Evolutionary conservation across 148 eudicot genomes (phyloP).

Genomic region (Cornus controversa): DNA sequence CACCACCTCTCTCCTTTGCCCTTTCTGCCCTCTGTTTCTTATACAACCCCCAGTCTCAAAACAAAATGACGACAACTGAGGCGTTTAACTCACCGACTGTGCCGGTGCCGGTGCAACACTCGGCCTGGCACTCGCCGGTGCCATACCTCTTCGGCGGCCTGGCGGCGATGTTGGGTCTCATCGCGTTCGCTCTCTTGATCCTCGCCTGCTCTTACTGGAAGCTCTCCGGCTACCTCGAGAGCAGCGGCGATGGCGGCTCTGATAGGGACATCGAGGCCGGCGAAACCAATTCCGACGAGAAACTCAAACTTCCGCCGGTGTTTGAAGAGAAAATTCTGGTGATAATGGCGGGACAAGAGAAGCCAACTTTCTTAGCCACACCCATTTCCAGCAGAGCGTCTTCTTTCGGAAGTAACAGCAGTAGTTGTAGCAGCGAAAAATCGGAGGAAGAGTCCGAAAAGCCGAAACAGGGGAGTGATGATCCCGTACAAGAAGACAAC

Average conservation of each 20-base stretch:
- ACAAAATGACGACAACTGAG: neutral
- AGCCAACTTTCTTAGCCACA: slow-evolving; percentile 64
- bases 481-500: slow-evolving; percentile 12
- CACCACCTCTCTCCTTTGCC: neutral
- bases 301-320: slow-evolving; percentile 20
- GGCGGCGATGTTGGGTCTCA: slow-evolving; percentile 79
- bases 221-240: slow-evolving; percentile 38
- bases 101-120: slow-evolving; percentile 19
- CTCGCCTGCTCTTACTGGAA: slow-evolving; percentile 80
- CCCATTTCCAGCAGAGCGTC: slow-evolving; percentile 35
- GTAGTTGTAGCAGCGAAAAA: slow-evolving; percentile 4
- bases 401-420: slow-evolving; percentile 33
- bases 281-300: slow-evolving; percentile 15
- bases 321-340: slow-evolving; percentile 45
- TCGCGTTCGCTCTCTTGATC: slow-evolving; percentile 77
- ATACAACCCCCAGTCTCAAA: slow-evolving; percentile 31
- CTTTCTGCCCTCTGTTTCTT: slow-evolving; percentile 10
- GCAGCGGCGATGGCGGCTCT: slow-evolving; percentile 30
- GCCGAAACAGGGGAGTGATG: slow-evolving; percentile 9
- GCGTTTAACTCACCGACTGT: slow-evolving; percentile 14
- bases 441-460: slow-evolving; percentile 12
- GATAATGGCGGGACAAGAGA: slow-evolving; percentile 68
- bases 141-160: slow-evolving; percentile 82
- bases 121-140: slow-evolving; percentile 84
- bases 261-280: slow-evolving; percentile 48